These are phyloP conservation scores for Fusarium scirpi DNA, from an alignment of 2,329 filamentous ascomycete species.

Conservation along the genomic window DNA sequence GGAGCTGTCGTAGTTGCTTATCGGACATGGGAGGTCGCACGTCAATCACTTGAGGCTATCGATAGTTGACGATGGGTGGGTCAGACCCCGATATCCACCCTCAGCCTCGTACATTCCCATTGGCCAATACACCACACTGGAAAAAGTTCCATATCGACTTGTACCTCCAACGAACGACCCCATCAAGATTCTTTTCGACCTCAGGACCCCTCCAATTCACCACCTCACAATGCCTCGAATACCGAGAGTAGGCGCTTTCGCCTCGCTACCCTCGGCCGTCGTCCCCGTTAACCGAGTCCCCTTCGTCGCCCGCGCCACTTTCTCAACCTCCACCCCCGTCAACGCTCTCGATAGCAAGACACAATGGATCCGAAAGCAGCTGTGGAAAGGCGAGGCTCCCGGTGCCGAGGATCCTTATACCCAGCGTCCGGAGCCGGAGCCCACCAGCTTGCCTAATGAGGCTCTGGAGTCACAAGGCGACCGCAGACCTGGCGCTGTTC, in stretches of 20 bases:
- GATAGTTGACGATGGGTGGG: conserved; percentile 32
- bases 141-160: conserved; percentile 48
- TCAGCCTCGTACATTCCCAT: conserved; percentile 44
- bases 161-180: conserved; percentile 8
- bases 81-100: conserved; percentile 13
- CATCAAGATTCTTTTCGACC: conserved; percentile 31
- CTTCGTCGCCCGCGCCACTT: conserved; percentile 45
- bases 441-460: conserved; percentile 50
- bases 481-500: conserved; percentile 45
- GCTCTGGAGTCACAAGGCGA: conserved; percentile 43
- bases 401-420: conserved; percentile 56
- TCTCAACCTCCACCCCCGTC: conserved; percentile 53
- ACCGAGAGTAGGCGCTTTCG: conserved; percentile 53
- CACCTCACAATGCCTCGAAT: conserved; percentile 57
- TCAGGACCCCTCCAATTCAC: conserved; percentile 12
- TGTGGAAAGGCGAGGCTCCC: conserved; percentile 56
- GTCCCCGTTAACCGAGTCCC: conserved; percentile 44
- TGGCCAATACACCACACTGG: conserved; percentile 41
- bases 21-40: conserved; percentile 27
- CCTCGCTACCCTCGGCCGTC: conserved; percentile 47
- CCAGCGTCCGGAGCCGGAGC: conserved; percentile 47
- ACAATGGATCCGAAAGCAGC: conserved; percentile 55
- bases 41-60: conserved; percentile 40
- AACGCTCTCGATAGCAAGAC: conserved; percentile 49
- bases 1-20: conserved; percentile 9